These are phyloP conservation scores for Lactarius evosmus DNA, from an alignment of 768 basidiomycete genomes.

Conservation along the genomic window DNA sequence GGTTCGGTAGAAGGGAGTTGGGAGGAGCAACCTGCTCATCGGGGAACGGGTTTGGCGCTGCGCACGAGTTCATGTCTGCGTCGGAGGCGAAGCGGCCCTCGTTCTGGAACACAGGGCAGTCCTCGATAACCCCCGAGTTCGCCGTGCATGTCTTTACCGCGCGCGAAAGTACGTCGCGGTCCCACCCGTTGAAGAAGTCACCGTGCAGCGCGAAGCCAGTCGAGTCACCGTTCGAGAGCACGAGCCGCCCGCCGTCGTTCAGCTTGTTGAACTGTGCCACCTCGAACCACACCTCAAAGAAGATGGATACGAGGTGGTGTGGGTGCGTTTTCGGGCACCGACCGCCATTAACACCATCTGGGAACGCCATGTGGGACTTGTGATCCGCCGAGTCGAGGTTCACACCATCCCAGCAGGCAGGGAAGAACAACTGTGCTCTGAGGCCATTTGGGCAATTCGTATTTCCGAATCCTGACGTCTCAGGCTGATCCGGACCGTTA, in stretches of 20 bases:
- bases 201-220: constrained; percentile 42
- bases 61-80: background rate
- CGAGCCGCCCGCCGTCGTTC: constrained; percentile 36
- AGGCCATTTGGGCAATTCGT: constrained; percentile 32
- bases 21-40: background rate
- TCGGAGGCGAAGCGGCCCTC: constrained; percentile 2
- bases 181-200: constrained; percentile 45
- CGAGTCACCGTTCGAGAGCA: constrained; percentile 43
- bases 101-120: constrained; percentile 13
- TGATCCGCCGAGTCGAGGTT: constrained; percentile 41
- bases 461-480: constrained; percentile 26
- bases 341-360: constrained; percentile 9
- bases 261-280: constrained; percentile 31
- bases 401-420: constrained; percentile 40
- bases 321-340: constrained; percentile 10
- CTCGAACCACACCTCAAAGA: constrained; percentile 39
- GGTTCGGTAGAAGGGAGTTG: background rate
- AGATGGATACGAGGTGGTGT: constrained; percentile 44
- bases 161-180: constrained; percentile 37
- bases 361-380: constrained; percentile 41
- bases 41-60: constrained; percentile 8
- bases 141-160: constrained; percentile 38
- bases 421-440: constrained; percentile 36
- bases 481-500: background rate
- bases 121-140: constrained; percentile 15